Conservation (phyloP, 140 eudicot genomes). For the Anethum foeniculum region DNA sequence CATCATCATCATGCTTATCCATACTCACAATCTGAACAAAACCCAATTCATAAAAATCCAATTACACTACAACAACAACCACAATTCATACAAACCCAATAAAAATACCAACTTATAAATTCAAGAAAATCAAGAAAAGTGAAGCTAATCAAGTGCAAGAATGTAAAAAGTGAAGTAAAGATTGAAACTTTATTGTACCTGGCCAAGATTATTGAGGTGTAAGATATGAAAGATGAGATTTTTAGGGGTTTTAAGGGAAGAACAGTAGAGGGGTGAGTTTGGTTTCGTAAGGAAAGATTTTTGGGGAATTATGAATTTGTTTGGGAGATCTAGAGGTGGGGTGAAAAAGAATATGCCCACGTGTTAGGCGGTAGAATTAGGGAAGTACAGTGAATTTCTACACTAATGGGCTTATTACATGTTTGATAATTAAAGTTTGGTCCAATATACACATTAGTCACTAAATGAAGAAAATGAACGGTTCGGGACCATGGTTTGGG, state of each 20-base stretch:
- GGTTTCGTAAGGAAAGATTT: neutral
- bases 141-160: neutral
- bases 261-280: neutral
- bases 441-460: too few relatives aligned
- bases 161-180: neutral
- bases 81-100: conserved; percentile 2
- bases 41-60: neutral
- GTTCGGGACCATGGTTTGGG: too few relatives aligned
- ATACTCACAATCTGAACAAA: neutral
- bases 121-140: neutral
- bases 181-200: neutral
- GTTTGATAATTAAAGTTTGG: too few relatives aligned
- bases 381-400: neutral
- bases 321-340: neutral
- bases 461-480: too few relatives aligned
- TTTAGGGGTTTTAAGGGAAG: neutral
- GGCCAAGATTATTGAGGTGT: neutral
- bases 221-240: neutral
- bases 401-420: neutral
- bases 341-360: neutral
- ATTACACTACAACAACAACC: neutral
- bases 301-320: neutral
- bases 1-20: neutral
- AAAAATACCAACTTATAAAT: neutral
- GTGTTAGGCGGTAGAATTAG: neutral